A percentile compares a stretch with the other conserved stretches of the same genome.
These are phyloP conservation scores for Penicillium sp. DNA, from an alignment of 2,329 filamentous ascomycete species.

Conservation along the genomic window DNA sequence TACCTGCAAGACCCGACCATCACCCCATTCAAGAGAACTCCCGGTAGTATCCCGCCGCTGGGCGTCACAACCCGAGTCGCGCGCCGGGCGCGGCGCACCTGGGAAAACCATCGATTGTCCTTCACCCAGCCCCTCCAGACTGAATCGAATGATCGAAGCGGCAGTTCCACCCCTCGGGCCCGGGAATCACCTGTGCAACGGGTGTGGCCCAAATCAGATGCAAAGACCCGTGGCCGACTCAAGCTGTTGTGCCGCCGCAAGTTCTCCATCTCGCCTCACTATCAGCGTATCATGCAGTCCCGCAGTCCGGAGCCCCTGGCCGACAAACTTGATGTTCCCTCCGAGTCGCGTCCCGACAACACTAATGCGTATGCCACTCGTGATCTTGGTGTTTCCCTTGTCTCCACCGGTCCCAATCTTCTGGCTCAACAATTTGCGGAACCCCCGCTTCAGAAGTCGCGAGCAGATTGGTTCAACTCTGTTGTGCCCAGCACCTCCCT, in stretches of 20 bases:
- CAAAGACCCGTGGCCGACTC: constrained; percentile 59
- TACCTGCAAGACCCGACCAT: constrained; percentile 67
- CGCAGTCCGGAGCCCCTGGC: constrained; percentile 62
- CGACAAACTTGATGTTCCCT: constrained; percentile 38
- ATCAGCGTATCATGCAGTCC: constrained; percentile 62
- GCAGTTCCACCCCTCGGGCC: constrained; percentile 51
- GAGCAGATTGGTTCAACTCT: constrained; percentile 40
- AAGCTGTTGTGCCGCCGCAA: constrained; percentile 63
- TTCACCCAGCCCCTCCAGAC: constrained; percentile 20
- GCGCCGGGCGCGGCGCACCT: constrained; percentile 61
- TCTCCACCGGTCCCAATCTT: constrained; percentile 41
- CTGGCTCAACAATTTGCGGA: constrained; percentile 26
- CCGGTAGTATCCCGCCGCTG: constrained; percentile 63
- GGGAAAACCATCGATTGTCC: constrained; percentile 51
- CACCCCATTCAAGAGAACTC: constrained; percentile 68
- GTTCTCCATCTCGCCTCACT: constrained; percentile 64
- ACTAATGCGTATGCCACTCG: constrained; percentile 44
- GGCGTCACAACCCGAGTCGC: constrained; percentile 66
- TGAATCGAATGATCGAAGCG: constrained; percentile 39
- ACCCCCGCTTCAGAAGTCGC: neutral
- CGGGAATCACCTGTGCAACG: constrained; percentile 34
- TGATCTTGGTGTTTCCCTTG: constrained; percentile 48
- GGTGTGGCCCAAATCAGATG: constrained; percentile 59
- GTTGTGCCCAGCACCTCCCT: constrained; percentile 18
- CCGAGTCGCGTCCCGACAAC: constrained; percentile 24